These are phyloP conservation scores for Schizophyllum commune DNA, from an alignment of 1,284 basidiomycete genomes.

Conservation along the genomic window DNA sequence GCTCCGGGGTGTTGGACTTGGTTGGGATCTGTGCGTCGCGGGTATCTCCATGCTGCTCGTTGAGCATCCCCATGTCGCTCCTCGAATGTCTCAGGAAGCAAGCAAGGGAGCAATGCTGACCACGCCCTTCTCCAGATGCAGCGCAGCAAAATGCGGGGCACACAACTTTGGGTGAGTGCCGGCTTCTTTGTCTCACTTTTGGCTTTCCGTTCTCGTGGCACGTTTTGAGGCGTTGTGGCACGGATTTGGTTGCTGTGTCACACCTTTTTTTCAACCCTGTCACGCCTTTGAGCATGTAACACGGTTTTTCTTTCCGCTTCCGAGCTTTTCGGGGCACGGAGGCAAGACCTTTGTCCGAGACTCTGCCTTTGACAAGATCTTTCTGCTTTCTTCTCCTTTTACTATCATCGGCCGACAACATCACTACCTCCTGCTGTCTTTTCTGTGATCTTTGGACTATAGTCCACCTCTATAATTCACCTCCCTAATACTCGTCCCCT, in stretches of 20 bases:
- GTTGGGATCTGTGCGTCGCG: neutral
- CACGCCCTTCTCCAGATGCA: constrained; percentile 37
- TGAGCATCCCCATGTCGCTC: neutral
- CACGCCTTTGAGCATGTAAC: neutral
- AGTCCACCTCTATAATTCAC: neutral
- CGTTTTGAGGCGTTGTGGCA: neutral
- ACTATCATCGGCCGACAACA: too few relatives aligned
- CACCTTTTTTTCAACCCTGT: neutral
- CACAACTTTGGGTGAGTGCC: constrained; percentile 68
- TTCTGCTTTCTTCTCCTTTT: too few relatives aligned
- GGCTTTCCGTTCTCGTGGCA: neutral
- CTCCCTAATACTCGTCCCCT: neutral
- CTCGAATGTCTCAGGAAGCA: neutral
- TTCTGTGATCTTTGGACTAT: neutral
- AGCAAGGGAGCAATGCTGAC: neutral
- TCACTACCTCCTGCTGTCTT: too few relatives aligned
- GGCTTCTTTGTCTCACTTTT: constrained; percentile 3
- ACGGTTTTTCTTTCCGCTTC: too few relatives aligned
- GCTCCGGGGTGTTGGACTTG: too few relatives aligned
- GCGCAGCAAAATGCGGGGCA: constrained; percentile 50
- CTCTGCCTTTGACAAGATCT: too few relatives aligned
- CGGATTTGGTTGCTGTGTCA: neutral
- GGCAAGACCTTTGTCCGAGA: too few relatives aligned
- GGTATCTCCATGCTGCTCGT: neutral
- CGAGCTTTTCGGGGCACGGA: too few relatives aligned